phyloP scores from a whole-genome alignment of 2,329 filamentous ascomycete species.

The Fusarium poae region DNA sequence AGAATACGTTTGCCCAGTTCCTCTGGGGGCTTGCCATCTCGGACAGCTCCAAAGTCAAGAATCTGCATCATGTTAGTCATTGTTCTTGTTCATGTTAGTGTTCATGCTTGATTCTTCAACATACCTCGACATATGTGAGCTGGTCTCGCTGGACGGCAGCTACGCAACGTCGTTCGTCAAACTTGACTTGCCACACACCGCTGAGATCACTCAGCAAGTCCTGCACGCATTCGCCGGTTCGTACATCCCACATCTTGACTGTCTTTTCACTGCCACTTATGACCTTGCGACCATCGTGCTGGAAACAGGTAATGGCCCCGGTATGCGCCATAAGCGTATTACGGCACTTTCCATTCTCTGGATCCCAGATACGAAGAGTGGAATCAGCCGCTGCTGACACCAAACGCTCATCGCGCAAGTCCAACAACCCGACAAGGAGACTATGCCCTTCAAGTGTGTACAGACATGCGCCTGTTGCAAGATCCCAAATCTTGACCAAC shows the following conservation, averaged over 20 bases:
- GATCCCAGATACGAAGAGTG: constrained; percentile 96
- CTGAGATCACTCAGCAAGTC: constrained; percentile 93
- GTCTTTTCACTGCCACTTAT: constrained; percentile 96
- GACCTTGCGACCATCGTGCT: constrained; percentile 96
- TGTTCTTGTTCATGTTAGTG: not conserved
- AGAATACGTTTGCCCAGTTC: constrained; percentile 84
- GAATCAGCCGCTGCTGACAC: constrained; percentile 97
- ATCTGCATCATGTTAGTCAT: constrained; percentile 69
- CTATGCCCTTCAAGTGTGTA: constrained; percentile 94
- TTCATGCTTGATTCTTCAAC: constrained; percentile 47
- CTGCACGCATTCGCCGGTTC: constrained; percentile 90
- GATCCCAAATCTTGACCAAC: constrained; percentile 96
- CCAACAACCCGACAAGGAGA: constrained; percentile 90
- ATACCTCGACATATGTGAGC: constrained; percentile 95
- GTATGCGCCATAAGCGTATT: constrained; percentile 93
- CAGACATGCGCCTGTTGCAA: constrained; percentile 85
- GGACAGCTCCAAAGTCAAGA: constrained; percentile 93
- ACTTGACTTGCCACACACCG: constrained; percentile 99
- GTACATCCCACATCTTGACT: constrained; percentile 98
- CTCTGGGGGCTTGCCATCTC: constrained; percentile 84
- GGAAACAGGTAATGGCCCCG: constrained; percentile 97
- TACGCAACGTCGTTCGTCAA: constrained; percentile 94
- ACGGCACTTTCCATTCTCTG: constrained; percentile 90
- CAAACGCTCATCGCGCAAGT: constrained; percentile 88
- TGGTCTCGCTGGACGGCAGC: constrained; percentile 94